These are phyloP conservation scores for Silene noctiflora DNA, from an alignment of 179 eudicot genomes.

Conservation along the genomic window DNA sequence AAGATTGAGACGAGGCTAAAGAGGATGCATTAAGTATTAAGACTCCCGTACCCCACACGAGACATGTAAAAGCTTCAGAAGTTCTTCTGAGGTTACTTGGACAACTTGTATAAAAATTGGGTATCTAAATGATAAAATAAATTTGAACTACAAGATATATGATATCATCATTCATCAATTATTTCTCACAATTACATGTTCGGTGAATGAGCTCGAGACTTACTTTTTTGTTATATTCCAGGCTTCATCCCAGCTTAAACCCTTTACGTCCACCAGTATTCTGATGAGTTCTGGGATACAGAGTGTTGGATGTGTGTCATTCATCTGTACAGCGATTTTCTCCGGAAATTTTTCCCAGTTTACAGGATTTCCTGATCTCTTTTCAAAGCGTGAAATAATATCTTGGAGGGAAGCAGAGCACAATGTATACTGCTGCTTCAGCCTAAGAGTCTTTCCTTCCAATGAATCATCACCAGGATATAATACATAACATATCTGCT, in stretches of 20 bases:
- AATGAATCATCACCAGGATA: slow-evolving; percentile 88
- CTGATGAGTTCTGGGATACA: slow-evolving; percentile 93
- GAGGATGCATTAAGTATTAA: not conserved
- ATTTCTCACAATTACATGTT: not conserved
- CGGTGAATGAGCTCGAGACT: not conserved
- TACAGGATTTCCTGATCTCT: slow-evolving; percentile 58
- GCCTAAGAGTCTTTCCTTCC: slow-evolving; percentile 80
- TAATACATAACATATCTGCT: slow-evolving; percentile 74
- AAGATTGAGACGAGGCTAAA: not conserved
- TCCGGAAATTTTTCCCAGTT: slow-evolving; percentile 81
- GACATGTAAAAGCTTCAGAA: slow-evolving; percentile 8
- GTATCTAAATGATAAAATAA: not conserved
- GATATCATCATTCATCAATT: not conserved
- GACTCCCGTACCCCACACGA: not conserved
- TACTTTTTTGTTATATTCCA: slow-evolving; percentile 86
- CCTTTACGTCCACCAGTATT: slow-evolving; percentile 80
- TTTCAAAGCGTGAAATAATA: slow-evolving; percentile 79
- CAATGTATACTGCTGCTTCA: slow-evolving; percentile 91
- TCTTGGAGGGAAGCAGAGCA: slow-evolving; percentile 98
- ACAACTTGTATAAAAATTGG: not conserved
- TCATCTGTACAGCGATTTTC: slow-evolving; percentile 96
- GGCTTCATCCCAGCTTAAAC: slow-evolving; percentile 74
- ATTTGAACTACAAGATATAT: not conserved
- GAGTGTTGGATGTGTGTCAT: slow-evolving; percentile 94
- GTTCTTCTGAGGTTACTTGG: not conserved